Conservation (phyloP, 139 green algal species). For the Tetradesmus lagerheimii region DNA sequence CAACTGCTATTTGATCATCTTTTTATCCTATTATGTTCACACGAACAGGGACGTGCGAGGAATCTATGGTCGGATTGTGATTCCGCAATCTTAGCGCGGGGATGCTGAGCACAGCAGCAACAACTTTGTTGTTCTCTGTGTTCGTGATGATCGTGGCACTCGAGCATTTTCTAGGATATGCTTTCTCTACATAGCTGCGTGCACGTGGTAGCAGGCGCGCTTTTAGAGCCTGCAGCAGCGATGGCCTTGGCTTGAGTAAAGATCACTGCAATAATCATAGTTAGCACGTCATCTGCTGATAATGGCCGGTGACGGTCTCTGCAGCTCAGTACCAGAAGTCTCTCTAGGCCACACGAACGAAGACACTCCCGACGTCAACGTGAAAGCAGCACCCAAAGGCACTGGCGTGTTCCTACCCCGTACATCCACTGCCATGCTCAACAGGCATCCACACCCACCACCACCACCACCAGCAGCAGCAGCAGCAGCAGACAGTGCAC, state of each 20-base stretch:
- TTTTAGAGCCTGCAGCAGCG: too few species aligned
- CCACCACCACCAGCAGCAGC: background rate
- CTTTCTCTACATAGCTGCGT: background rate
- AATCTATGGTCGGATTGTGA: too few species aligned
- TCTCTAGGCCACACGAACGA: background rate
- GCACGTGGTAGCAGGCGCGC: background rate
- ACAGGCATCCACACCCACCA: background rate
- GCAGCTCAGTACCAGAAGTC: background rate
- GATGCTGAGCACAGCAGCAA: too few species aligned
- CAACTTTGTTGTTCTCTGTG: too few species aligned
- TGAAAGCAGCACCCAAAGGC: background rate
- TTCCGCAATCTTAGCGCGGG: too few species aligned
- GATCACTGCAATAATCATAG: background rate
- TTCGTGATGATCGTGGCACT: too few species aligned
- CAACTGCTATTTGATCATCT: too few species aligned
- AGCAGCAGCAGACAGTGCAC: background rate
- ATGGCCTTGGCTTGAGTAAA: background rate
- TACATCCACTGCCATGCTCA: background rate
- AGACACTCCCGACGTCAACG: background rate
- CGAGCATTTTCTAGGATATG: too few species aligned
- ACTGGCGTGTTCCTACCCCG: background rate
- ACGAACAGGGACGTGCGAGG: too few species aligned
- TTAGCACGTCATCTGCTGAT: background rate
- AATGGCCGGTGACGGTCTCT: background rate
- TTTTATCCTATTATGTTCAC: too few species aligned